Conservation (phyloP, 371 early-diverging fungal genomes). For the Chytridium lagenaria region DNA sequence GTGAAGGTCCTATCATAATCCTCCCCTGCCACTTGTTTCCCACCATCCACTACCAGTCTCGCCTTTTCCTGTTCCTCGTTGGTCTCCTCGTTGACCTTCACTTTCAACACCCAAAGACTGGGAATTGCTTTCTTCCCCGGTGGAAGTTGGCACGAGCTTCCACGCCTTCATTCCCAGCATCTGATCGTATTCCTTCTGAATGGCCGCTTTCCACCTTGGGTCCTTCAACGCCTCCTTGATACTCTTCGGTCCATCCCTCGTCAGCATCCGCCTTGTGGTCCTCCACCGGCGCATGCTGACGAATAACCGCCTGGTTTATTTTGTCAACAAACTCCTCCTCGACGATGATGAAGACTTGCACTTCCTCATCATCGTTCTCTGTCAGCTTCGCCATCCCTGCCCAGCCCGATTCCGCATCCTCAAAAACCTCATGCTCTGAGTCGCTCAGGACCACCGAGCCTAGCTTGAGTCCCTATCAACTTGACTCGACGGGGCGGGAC, state of each 20-base stretch:
- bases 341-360: background rate
- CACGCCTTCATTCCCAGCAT: conserved; percentile 11
- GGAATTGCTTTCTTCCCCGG: background rate
- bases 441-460: too few species aligned
- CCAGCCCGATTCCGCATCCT: background rate
- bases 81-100: conserved; percentile 25
- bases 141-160: background rate
- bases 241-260: conserved; percentile 8
- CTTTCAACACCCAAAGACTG: conserved; percentile 14
- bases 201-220: conserved; percentile 2
- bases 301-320: background rate
- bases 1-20: conserved; percentile 10
- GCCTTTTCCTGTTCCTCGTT: conserved; percentile 20
- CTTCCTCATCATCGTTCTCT: background rate
- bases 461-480: too few species aligned
- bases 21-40: conserved; percentile 6
- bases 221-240: conserved; percentile 11
- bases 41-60: conserved; percentile 5
- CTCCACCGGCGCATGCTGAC: background rate
- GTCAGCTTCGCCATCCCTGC: background rate
- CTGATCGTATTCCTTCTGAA: conserved; percentile 14
- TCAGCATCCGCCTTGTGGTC: background rate
- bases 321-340: background rate
- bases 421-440: too few species aligned
- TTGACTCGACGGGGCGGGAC: too few species aligned